Evolutionary conservation across 2,329 filamentous ascomycete species (phyloP).

Genomic region (Decorospora gaudefroyi): DNA sequence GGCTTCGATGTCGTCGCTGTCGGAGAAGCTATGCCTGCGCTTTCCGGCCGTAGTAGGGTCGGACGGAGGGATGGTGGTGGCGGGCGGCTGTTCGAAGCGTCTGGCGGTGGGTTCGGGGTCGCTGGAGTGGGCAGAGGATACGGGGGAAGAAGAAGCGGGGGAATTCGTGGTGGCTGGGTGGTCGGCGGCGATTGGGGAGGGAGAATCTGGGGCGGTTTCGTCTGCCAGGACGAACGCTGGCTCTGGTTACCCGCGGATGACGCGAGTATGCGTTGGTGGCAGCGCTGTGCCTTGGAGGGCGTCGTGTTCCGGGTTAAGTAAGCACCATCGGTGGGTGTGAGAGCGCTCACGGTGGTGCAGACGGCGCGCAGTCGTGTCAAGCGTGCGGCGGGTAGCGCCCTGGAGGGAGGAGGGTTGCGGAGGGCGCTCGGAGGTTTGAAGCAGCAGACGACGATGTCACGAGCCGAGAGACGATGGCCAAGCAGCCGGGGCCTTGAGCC

Average conservation of each 20-base stretch:
- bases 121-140: slow-evolving; percentile 19
- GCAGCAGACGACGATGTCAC: slow-evolving; percentile 32
- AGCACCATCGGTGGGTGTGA: slow-evolving; percentile 2
- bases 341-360: not conserved
- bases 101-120: slow-evolving; percentile 24
- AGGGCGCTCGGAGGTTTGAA: slow-evolving; percentile 10
- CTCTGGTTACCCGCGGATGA: slow-evolving; percentile 40
- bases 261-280: slow-evolving; percentile 33
- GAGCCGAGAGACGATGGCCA: slow-evolving; percentile 21
- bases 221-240: slow-evolving; percentile 70
- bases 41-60: slow-evolving; percentile 29
- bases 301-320: slow-evolving; percentile 15
- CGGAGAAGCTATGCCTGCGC: slow-evolving; percentile 43
- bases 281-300: slow-evolving; percentile 27
- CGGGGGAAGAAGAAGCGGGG: slow-evolving; percentile 18
- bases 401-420: slow-evolving; percentile 17
- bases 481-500: slow-evolving; percentile 9
- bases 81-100: slow-evolving; percentile 20
- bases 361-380: not conserved
- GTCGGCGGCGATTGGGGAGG: slow-evolving; percentile 70
- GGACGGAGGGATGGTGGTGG: slow-evolving; percentile 22
- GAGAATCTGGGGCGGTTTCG: slow-evolving; percentile 61
- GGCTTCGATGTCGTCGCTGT: slow-evolving; percentile 32
- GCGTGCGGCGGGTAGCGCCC: not conserved
- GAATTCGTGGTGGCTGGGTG: slow-evolving; percentile 57